Base-by-base conservation (phyloP, 2,329 filamentous ascomycete genomes). In the Xylaria sp. region DNA sequence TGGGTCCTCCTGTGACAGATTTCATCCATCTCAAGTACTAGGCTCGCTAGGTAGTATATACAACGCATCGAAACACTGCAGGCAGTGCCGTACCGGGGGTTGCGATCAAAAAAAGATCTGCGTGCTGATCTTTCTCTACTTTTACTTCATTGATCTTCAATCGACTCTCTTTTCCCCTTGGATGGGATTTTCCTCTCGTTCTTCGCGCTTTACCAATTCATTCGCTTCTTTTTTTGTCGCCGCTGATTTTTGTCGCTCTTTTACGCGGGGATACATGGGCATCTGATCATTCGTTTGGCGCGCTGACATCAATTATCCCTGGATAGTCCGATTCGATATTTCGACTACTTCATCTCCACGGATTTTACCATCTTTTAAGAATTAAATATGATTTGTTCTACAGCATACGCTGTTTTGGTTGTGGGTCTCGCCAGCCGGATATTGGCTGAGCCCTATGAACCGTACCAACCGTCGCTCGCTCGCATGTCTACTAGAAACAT, bases 401-500 rank as follows among this genome's bases (percentile, higher is more conserved):
- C 65, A 18, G 63, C 73, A 54, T 75, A 73, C 13, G 61, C 71
- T 27, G 54, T 77, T 23, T 73, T 73, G 64, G 44, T 71, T 53
- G 18, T 70, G 67, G 76, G 71, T 47, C 69, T 78, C 54, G 75
- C 72, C 23, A 71, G 72, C 65, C 75, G 72, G 59, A 69, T 66
- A 40, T 53, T 72, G 48, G 71, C 75, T 47, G 76, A 75, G 62
- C 71, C 75, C 53, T 6, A 67, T 42, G 71, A 75, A 58, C 75
- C 74, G 4, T 76, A 77, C 68, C 73, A 75, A 61, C 63, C 73
- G 13, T 62, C 73, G 40, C 60, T 77, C 35, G 75, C 72, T 18
- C 73, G 68, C 48, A 78, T 77, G 74, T 76, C 77, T 3, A 66
- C 74, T 44, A 74, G 72, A 21, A 67, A 72, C 54, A 59, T 78